Percentiles rank a stretch among this genome's conserved stretches.
Conservation (phyloP, 768 basidiomycete species). For the Rhodocollybia butyracea region DNA sequence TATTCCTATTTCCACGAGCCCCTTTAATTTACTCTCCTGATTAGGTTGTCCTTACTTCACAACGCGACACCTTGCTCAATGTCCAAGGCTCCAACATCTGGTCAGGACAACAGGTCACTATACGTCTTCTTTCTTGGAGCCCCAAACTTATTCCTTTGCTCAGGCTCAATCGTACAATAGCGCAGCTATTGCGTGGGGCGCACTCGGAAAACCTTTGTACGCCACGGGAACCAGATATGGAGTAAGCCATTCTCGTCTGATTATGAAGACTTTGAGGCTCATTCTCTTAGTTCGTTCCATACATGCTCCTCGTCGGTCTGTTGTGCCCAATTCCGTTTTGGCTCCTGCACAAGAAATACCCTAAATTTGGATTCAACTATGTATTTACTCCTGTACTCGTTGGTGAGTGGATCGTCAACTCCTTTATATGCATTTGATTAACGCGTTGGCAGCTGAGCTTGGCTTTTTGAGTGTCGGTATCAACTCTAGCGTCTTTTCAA, state of each 20-base stretch:
- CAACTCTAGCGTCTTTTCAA: slow-evolving; percentile 28
- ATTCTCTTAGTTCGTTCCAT: slow-evolving; percentile 36
- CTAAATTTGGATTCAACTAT: slow-evolving; percentile 42
- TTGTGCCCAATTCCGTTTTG: slow-evolving; percentile 51
- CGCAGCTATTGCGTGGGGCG: slow-evolving; percentile 54
- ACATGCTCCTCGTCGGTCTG: slow-evolving; percentile 43
- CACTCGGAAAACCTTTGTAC: slow-evolving; percentile 45
- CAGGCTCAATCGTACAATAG: slow-evolving; percentile 46
- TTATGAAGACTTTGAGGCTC: not conserved
- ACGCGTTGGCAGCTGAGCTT: slow-evolving; percentile 9
- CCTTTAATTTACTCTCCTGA: too few relatives aligned
- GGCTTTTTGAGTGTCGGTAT: slow-evolving; percentile 34
- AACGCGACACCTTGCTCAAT: slow-evolving; percentile 37
- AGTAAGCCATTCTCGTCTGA: slow-evolving; percentile 23
- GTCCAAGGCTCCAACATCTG: slow-evolving; percentile 52
- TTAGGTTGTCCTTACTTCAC: slow-evolving; percentile 24
- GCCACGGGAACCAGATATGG: slow-evolving; percentile 41
- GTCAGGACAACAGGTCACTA: slow-evolving; percentile 49
- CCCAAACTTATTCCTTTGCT: not conserved
- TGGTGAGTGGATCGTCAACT: slow-evolving; percentile 20
- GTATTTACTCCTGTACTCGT: slow-evolving; percentile 36
- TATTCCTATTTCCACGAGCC: too few relatives aligned
- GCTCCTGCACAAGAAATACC: slow-evolving; percentile 42
- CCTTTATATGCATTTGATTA: not conserved
- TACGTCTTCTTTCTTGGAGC: too few relatives aligned